phyloP scores from a whole-genome alignment of 352 stramenopile species.

The Phytophthora hibernalis region DNA sequence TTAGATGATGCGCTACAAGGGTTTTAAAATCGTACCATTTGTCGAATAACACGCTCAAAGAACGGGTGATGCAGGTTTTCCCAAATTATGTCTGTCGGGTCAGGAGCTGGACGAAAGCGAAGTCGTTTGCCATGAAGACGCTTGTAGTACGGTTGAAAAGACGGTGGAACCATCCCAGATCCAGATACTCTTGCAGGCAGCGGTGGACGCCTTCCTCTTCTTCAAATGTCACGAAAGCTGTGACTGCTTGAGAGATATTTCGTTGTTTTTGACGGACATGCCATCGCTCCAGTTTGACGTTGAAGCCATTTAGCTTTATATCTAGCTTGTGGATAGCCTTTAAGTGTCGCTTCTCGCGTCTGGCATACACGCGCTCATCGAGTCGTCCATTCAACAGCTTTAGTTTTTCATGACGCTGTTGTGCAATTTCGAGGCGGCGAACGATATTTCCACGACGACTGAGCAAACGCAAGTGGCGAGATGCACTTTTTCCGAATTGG shows the following conservation, averaged over 20 bases:
- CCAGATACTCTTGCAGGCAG: constrained; percentile 81
- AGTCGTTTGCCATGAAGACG: constrained; percentile 76
- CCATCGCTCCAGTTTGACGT: constrained; percentile 55
- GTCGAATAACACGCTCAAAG: constrained; percentile 64
- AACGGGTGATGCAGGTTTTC: constrained; percentile 82
- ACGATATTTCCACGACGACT: constrained; percentile 67
- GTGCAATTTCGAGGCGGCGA: constrained; percentile 64
- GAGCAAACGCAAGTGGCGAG: constrained; percentile 67
- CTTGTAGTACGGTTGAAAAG: constrained; percentile 72
- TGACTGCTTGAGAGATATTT: constrained; percentile 64
- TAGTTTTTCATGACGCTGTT: constrained; percentile 76
- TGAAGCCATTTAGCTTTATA: constrained; percentile 50
- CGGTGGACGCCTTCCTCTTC: constrained; percentile 82
- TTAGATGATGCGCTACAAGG: neutral
- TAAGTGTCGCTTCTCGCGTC: constrained; percentile 50
- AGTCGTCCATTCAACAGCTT: constrained; percentile 60
- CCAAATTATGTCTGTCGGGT: constrained; percentile 89
- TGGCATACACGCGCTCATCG: constrained; percentile 44
- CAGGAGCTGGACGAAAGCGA: constrained; percentile 69
- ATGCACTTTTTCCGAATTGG: constrained; percentile 77
- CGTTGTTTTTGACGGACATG: constrained; percentile 42
- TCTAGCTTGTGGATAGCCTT: constrained; percentile 58
- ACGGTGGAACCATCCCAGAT: constrained; percentile 74
- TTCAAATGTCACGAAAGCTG: constrained; percentile 87
- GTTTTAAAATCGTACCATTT: constrained; percentile 46